A percentile compares a stretch with the other conserved stretches of the same genome.
Evolutionary conservation across 495 filamentous ascomycete genomes (phyloP).

Genomic region (Usnea hakonensis): DNA sequence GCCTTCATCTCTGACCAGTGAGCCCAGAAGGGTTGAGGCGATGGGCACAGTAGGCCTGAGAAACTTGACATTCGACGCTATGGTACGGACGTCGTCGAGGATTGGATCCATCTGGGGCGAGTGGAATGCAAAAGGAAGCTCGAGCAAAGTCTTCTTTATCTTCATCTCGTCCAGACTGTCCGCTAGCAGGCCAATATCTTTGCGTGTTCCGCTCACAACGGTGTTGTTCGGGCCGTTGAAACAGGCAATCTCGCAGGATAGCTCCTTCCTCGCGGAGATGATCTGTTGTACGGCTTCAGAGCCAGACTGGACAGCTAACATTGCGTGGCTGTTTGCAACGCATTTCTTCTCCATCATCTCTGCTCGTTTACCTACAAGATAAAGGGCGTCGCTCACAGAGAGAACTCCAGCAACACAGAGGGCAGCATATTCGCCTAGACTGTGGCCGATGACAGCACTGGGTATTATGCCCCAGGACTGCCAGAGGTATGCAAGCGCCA

Average conservation of each 20-base stretch:
- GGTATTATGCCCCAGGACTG: constrained; percentile 30
- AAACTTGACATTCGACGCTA: constrained; percentile 50
- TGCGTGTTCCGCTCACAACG: constrained; percentile 28
- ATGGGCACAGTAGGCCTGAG: constrained; percentile 52
- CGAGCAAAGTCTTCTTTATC: constrained; percentile 19
- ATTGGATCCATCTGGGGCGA: constrained; percentile 64
- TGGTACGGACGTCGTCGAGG: constrained; percentile 50
- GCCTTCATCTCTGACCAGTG: constrained; percentile 13
- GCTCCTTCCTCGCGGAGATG: not conserved
- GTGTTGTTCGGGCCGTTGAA: constrained; percentile 30
- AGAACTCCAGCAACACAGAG: constrained; percentile 36
- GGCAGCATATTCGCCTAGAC: constrained; percentile 40
- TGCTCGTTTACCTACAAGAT: constrained; percentile 33
- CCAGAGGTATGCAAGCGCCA: constrained; percentile 33
- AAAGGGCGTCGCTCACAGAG: constrained; percentile 32
- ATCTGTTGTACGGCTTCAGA: constrained; percentile 8
- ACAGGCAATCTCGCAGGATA: constrained; percentile 31
- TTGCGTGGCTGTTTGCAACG: constrained; percentile 27
- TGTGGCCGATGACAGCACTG: constrained; percentile 35
- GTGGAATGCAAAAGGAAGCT: constrained; percentile 60
- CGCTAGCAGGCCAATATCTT: constrained; percentile 19
- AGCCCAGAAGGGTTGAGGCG: constrained; percentile 53
- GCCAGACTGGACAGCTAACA: constrained; percentile 24
- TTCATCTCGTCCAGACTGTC: constrained; percentile 17
- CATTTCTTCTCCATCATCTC: constrained; percentile 27